Evolutionary conservation across 2,329 filamentous ascomycete genomes (phyloP).

Genomic region (Diplocarpon rosae): DNA sequence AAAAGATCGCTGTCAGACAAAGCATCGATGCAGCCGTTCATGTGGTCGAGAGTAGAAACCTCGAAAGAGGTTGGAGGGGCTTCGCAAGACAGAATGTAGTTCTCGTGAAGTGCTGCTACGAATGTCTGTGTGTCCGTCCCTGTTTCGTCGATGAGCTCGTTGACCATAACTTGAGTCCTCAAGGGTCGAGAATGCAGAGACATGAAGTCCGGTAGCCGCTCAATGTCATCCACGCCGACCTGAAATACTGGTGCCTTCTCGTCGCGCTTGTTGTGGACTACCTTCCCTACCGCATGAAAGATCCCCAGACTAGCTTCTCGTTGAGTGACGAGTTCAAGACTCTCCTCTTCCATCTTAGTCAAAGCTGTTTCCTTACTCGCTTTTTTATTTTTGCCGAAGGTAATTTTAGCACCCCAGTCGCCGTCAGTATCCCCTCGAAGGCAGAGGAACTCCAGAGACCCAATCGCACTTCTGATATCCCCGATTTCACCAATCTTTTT

Average conservation of each 20-base stretch:
- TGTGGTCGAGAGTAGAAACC: slow-evolving; percentile 58
- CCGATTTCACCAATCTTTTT: slow-evolving; percentile 75
- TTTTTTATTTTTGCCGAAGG: slow-evolving; percentile 55
- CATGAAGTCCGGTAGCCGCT: slow-evolving; percentile 49
- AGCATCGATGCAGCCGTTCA: slow-evolving; percentile 76
- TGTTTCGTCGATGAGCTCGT: slow-evolving; percentile 80
- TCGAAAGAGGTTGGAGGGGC: slow-evolving; percentile 38
- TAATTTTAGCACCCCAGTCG: slow-evolving; percentile 65
- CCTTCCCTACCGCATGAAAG: slow-evolving; percentile 91
- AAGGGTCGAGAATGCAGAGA: slow-evolving; percentile 47
- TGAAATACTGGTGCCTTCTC: slow-evolving; percentile 35
- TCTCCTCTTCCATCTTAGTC: slow-evolving; percentile 70
- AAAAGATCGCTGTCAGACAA: slow-evolving; percentile 84
- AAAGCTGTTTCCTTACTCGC: slow-evolving; percentile 46
- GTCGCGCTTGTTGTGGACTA: slow-evolving; percentile 89
- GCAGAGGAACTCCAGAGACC: slow-evolving; percentile 85
- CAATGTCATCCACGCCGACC: slow-evolving; percentile 32
- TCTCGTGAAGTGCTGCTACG: slow-evolving; percentile 83
- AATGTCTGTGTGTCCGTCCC: slow-evolving; percentile 90
- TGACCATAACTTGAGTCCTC: slow-evolving; percentile 53
- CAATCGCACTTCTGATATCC: slow-evolving; percentile 86
- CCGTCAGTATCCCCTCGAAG: slow-evolving; percentile 65
- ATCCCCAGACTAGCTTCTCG: slow-evolving; percentile 85
- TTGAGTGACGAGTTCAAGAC: slow-evolving; percentile 69
- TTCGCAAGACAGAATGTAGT: slow-evolving; percentile 79